Conservation (phyloP, 768 basidiomycete species). For the Asterophora lycoperdoides region DNA sequence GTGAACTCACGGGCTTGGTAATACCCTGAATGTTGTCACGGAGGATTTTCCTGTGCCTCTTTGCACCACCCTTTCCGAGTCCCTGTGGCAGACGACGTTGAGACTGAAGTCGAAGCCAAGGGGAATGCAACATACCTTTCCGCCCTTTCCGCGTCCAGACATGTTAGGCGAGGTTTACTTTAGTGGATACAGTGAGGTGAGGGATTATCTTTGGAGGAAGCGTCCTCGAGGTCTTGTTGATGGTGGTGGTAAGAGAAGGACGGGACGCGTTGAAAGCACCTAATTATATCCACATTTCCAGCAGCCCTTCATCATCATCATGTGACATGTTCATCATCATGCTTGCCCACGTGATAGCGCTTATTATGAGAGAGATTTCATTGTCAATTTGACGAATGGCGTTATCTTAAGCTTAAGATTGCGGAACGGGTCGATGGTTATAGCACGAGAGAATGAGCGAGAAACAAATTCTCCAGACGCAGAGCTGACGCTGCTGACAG, state of each 20-base stretch:
- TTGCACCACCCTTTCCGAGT: slow-evolving; percentile 76
- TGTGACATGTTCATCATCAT: neutral
- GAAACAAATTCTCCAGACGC: neutral
- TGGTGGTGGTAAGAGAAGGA: slow-evolving; percentile 21
- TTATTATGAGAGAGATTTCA: slow-evolving; percentile 10
- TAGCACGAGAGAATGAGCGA: neutral
- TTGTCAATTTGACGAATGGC: neutral
- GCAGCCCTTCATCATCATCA: neutral
- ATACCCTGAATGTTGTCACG: slow-evolving; percentile 79
- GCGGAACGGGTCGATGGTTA: no score
- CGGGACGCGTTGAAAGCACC: no score
- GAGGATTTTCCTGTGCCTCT: slow-evolving; percentile 78
- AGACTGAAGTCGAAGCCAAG: neutral
- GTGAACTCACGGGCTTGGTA: slow-evolving; percentile 9
- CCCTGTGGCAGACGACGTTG: slow-evolving; percentile 37
- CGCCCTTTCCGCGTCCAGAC: slow-evolving; percentile 80
- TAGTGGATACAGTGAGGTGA: neutral
- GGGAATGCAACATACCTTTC: slow-evolving; percentile 45
- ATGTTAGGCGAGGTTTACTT: slow-evolving; percentile 30
- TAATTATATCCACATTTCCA: neutral
- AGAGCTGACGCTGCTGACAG: neutral
- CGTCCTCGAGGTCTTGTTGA: slow-evolving; percentile 19
- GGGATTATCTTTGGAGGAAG: neutral
- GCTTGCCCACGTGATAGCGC: slow-evolving; percentile 10
- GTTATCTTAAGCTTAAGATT: neutral